phyloP scores from a whole-genome alignment of 1,139 yeast genomes.

The Candida glucosophila region DNA sequence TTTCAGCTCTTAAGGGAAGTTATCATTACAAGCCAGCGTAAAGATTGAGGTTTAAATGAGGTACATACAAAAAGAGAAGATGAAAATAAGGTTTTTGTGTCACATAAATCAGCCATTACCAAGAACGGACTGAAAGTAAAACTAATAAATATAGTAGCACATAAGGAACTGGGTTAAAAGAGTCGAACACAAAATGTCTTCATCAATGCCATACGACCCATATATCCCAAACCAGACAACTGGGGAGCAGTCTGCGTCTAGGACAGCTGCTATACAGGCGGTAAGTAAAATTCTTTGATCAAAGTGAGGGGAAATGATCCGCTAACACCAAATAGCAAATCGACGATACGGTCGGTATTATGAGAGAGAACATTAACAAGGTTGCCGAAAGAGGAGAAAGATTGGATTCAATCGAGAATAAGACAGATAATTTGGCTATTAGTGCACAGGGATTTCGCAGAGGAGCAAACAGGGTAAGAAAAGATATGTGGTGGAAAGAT shows the following conservation, averaged over 20 bases:
- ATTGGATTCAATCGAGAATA: slow-evolving; percentile 84
- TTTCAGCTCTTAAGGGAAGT: no score
- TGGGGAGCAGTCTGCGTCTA: slow-evolving; percentile 46
- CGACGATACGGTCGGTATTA: slow-evolving; percentile 94
- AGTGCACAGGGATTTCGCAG: slow-evolving; percentile 94
- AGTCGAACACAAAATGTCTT: slow-evolving; percentile 50
- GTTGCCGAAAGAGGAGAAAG: slow-evolving; percentile 95
- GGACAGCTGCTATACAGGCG: slow-evolving; percentile 82
- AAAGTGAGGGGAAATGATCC: slow-evolving; percentile 1
- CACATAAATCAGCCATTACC: no score
- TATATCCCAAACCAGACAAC: slow-evolving; percentile 63
- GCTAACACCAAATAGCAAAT: slow-evolving; percentile 50
- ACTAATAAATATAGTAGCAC: no score
- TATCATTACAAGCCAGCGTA: no score
- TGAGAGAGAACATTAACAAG: slow-evolving; percentile 95
- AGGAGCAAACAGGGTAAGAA: slow-evolving; percentile 96
- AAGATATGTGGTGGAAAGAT: slow-evolving; percentile 99
- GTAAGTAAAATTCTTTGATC: slow-evolving; percentile 33
- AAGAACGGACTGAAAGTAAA: no score
- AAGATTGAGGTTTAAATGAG: no score
- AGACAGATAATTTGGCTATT: slow-evolving; percentile 87
- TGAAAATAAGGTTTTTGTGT: no score
- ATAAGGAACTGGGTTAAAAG: no score
- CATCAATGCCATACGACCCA: slow-evolving; percentile 86
- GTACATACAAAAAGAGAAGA: no score